These are phyloP conservation scores for Lolium rigidum DNA, from an alignment of 176 grass and related monocot species.

Conservation along the genomic window DNA sequence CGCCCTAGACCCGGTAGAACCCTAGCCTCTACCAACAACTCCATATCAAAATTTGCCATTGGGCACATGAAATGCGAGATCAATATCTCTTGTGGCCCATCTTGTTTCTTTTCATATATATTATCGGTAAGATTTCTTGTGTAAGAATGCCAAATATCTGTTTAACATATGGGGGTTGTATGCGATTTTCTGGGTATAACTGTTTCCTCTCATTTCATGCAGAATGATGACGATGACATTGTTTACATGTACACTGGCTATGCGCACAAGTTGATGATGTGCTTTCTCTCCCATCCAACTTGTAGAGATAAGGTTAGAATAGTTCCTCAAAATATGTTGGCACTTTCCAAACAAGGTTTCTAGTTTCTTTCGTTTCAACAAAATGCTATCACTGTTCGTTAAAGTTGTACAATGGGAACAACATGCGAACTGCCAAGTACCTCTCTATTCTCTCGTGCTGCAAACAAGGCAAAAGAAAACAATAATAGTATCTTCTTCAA, in stretches of 20 bases:
- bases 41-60: slow-evolving; percentile 16
- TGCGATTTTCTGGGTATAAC: slow-evolving; percentile 17
- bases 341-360: slow-evolving; percentile 9
- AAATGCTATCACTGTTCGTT: not conserved
- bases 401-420: not conserved
- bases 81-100: slow-evolving; percentile 8
- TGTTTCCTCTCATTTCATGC: slow-evolving; percentile 54
- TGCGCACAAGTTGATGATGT: slow-evolving; percentile 96
- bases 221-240: slow-evolving; percentile 98
- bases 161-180: not conserved
- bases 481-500: slow-evolving; percentile 40
- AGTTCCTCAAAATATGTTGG: slow-evolving; percentile 20
- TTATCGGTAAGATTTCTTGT: slow-evolving; percentile 13
- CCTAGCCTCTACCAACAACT: no score
- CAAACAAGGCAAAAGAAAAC: slow-evolving; percentile 6
- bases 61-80: slow-evolving; percentile 7
- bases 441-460: not conserved
- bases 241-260: slow-evolving; percentile 93
- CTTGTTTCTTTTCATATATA: slow-evolving; percentile 10
- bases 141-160: slow-evolving; percentile 11
- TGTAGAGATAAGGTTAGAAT: slow-evolving; percentile 83
- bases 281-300: slow-evolving; percentile 89
- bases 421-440: not conserved
- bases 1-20: no score
- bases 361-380: slow-evolving; percentile 27